Percentiles rank a stretch among this genome's conserved stretches.
These are phyloP conservation scores for Aspergillus pseudoterreus DNA, from an alignment of 2,329 filamentous ascomycete genomes.

Conservation along the genomic window DNA sequence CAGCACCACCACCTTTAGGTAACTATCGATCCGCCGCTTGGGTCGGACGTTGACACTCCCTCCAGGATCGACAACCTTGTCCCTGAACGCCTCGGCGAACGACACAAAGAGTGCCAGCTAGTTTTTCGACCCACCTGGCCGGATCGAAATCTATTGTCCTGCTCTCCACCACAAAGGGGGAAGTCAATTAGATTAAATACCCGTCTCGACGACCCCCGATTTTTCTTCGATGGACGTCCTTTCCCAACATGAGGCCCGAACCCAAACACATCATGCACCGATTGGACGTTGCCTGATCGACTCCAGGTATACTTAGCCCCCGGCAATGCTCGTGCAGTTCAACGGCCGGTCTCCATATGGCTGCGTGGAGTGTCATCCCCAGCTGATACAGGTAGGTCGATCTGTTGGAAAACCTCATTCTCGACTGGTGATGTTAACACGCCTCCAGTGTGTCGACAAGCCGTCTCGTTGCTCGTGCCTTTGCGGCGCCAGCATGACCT, in stretches of 20 bases:
- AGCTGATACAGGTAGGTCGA: conserved; percentile 20
- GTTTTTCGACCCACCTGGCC: conserved; percentile 5
- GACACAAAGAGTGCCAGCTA: not conserved
- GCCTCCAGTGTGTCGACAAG: not conserved
- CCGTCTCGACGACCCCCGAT: not conserved
- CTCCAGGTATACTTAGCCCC: not conserved
- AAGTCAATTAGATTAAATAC: conserved; percentile 16
- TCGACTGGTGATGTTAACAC: not conserved
- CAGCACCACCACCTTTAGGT: not conserved
- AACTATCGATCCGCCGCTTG: not conserved
- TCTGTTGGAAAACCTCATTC: no score
- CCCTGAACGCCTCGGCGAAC: not conserved
- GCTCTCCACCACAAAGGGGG: conserved; percentile 1
- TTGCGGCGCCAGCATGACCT: not conserved
- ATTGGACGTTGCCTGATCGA: not conserved
- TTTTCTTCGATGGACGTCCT: no score
- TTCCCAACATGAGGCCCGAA: no score
- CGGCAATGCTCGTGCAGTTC: conserved; percentile 16
- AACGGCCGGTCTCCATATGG: conserved; percentile 13
- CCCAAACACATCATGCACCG: not conserved
- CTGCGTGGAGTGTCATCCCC: conserved; percentile 17
- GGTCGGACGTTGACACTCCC: not conserved
- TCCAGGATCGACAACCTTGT: not conserved
- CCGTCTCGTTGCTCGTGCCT: not conserved
- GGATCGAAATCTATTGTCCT: conserved; percentile 10